Evolutionary conservation across 345 rosid species (phyloP).

Genomic region (Corymbia maculata): DNA sequence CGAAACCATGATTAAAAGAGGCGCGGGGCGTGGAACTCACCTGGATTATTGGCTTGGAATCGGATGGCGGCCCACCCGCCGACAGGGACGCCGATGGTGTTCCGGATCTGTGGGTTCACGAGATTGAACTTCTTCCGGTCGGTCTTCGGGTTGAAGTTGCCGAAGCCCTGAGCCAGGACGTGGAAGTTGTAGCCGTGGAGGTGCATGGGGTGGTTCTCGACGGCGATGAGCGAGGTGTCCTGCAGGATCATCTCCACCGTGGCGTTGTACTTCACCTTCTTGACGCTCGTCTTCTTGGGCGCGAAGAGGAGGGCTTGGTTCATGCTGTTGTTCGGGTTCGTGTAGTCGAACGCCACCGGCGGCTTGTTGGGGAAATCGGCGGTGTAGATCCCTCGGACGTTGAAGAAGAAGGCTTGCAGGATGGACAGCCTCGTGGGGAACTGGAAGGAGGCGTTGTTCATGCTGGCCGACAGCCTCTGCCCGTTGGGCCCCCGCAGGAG

Average conservation of each 20-base stretch:
- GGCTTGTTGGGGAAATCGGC: slow-evolving; percentile 66
- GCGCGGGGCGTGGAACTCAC: slow-evolving; percentile 6
- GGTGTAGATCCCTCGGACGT: slow-evolving; percentile 52
- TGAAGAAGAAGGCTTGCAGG: slow-evolving; percentile 50
- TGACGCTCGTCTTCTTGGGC: slow-evolving; percentile 51
- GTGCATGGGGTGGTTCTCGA: slow-evolving; percentile 90
- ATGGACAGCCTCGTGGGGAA: slow-evolving; percentile 44
- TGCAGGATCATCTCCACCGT: slow-evolving; percentile 73
- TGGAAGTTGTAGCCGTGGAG: slow-evolving; percentile 79
- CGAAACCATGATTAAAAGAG: neutral
- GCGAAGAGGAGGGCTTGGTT: slow-evolving; percentile 28
- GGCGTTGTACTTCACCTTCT: slow-evolving; percentile 53
- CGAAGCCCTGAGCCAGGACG: slow-evolving; percentile 90
- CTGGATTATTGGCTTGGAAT: slow-evolving; percentile 85
- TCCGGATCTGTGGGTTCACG: slow-evolving; percentile 53
- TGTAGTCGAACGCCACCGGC: slow-evolving; percentile 53
- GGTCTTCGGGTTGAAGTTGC: slow-evolving; percentile 44
- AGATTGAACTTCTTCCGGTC: slow-evolving; percentile 50
- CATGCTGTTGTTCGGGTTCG: slow-evolving; percentile 20
- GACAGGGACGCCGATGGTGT: slow-evolving; percentile 80
- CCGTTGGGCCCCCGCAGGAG: slow-evolving; percentile 36
- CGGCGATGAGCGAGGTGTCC: slow-evolving; percentile 44
- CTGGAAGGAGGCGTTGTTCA: slow-evolving; percentile 68
- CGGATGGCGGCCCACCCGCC: slow-evolving; percentile 86
- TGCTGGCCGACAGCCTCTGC: slow-evolving; percentile 47